Percentiles rank a stretch among this genome's conserved stretches.
phyloP scores from a whole-genome alignment of 2,329 filamentous ascomycete genomes.

The Sclerotinia sclerotiorum region DNA sequence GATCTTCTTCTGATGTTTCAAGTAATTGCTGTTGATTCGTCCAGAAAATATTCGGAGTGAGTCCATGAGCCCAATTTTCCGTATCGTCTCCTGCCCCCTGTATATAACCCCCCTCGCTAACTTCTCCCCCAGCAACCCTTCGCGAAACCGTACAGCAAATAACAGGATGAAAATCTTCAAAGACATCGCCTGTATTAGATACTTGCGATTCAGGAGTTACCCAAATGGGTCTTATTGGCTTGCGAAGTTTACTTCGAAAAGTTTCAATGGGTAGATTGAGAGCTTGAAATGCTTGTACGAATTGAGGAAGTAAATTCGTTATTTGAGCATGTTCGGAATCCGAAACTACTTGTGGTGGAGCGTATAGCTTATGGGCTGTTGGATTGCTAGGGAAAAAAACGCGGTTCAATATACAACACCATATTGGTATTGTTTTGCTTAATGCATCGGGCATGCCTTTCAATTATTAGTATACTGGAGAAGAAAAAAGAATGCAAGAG shows the following conservation, averaged over 20 bases:
- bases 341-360: slow-evolving; percentile 71
- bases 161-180: slow-evolving; percentile 65
- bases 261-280: slow-evolving; percentile 60
- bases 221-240: slow-evolving; percentile 78
- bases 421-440: slow-evolving; percentile 90
- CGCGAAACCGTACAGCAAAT: slow-evolving; percentile 85
- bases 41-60: slow-evolving; percentile 84
- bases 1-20: slow-evolving; percentile 62
- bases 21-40: slow-evolving; percentile 60
- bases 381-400: slow-evolving; percentile 65
- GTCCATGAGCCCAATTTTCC: slow-evolving; percentile 84
- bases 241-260: slow-evolving; percentile 58
- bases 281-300: slow-evolving; percentile 50
- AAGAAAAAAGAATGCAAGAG: background rate
- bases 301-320: slow-evolving; percentile 53
- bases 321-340: slow-evolving; percentile 80
- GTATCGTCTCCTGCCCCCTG: slow-evolving; percentile 95
- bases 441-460: slow-evolving; percentile 88
- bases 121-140: slow-evolving; percentile 66
- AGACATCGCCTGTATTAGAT: slow-evolving; percentile 46
- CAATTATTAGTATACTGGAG: slow-evolving; percentile 27
- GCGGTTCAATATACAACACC: slow-evolving; percentile 84
- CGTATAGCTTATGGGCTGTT: slow-evolving; percentile 56
- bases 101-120: slow-evolving; percentile 74
- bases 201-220: slow-evolving; percentile 67